phyloP scores from a whole-genome alignment of 306 rosid genomes.

The Trifolium dubium region DNA sequence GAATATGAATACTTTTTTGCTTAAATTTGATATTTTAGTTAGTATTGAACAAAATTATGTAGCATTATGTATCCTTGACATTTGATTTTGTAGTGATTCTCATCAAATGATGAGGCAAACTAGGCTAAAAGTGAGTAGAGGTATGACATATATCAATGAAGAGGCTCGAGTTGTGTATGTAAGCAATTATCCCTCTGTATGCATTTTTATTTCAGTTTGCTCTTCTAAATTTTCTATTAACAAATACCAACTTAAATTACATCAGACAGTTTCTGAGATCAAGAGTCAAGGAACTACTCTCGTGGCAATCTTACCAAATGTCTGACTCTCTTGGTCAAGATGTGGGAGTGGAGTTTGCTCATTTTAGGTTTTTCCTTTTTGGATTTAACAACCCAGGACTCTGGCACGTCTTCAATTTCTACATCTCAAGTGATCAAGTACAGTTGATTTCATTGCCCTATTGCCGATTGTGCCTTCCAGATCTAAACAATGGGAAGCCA shows the following conservation, averaged over 20 bases:
- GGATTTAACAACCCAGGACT: not conserved
- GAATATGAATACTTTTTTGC: not conserved
- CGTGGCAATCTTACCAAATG: not conserved
- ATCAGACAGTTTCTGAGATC: not conserved
- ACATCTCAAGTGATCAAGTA: constrained; percentile 12
- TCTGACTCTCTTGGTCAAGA: not conserved
- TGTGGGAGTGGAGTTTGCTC: not conserved
- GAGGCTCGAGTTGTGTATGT: not conserved
- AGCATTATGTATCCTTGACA: not conserved
- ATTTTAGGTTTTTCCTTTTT: not conserved
- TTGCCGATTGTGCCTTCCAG: not conserved
- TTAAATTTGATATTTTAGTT: not conserved
- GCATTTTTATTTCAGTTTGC: not conserved
- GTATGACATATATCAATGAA: not conserved
- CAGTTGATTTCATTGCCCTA: constrained; percentile 10
- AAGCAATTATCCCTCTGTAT: not conserved
- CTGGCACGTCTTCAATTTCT: not conserved
- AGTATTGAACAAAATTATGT: not conserved
- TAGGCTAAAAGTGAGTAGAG: not conserved
- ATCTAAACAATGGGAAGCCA: constrained; percentile 16
- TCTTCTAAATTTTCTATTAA: not conserved
- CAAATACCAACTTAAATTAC: not conserved
- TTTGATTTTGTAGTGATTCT: not conserved
- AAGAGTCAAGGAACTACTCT: not conserved
- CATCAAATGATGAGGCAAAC: not conserved